Base-by-base conservation (phyloP, 1,284 basidiomycete genomes). In the Vanrija humicola region DNA sequence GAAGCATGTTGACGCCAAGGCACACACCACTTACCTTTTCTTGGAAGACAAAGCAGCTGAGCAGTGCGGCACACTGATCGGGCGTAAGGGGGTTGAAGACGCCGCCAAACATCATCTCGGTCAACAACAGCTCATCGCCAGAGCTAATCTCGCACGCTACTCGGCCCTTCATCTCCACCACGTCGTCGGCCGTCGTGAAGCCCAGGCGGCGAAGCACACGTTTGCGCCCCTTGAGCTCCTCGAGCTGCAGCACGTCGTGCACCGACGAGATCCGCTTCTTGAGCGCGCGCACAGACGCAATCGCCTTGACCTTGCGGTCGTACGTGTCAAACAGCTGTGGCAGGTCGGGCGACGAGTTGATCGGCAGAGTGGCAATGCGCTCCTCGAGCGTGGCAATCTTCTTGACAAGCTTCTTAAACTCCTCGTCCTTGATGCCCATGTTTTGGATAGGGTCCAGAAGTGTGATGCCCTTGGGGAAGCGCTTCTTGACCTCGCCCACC, bases 111-210 rank as follows among this genome's bases (percentile, higher is more conserved):
- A 98, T 89, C 72, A 99, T 83, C 76, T 99, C 96, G 0, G 96
- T 98, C 58, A 99, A 81, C 28, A 99, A 80, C 47, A 99, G 77
- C 77, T 99, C 96, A 70, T 99, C 96, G 14, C 96, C 96, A 1
- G 94, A 89, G 66, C 88, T 92, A 74, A 99, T 98, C 78, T 99
- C 96, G 75, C 96, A 99, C 16, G 96, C 96, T 0, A 98, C 96
- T 43, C 96, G 82, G 1, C 96, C 96, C 78, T 99, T 99, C 82
- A 95, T 87, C 72, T 98, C 94, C 14, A 98, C 92, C 51, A 98
- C 95, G 72, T 98, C 96, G 3, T 88, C 84, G 3, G 85, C 75
- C 4, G 83, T 88, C 0, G 92, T 94, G 78, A 98, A 98, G 0
- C 89, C 94, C 4, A 98, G 78, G 38, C 95, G 84, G 34, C 96